phyloP scores from a whole-genome alignment of 2,329 filamentous ascomycete species.

The Didymella pinodella region DNA sequence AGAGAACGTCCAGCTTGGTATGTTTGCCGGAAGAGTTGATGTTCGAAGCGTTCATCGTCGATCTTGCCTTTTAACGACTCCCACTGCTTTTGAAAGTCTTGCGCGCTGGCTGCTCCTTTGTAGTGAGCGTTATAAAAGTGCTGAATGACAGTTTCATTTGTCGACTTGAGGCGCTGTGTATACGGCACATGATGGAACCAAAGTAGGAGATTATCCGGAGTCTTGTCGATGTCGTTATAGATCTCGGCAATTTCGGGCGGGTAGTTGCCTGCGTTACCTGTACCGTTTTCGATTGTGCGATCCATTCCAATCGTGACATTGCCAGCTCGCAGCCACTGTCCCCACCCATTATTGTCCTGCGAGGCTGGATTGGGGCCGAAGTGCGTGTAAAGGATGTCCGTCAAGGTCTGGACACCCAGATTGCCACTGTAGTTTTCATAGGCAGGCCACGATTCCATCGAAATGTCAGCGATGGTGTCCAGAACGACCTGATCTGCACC shows the following conservation, averaged over 20 bases:
- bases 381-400: conserved; percentile 72
- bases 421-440: conserved; percentile 77
- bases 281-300: conserved; percentile 72
- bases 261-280: conserved; percentile 71
- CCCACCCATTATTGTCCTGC: conserved; percentile 73
- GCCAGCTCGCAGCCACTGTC: conserved; percentile 76
- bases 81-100: conserved; percentile 66
- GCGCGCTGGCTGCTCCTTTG: conserved; percentile 65
- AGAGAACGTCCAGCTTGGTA: conserved; percentile 75
- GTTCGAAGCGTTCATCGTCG: conserved; percentile 66
- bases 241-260: conserved; percentile 64
- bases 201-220: conserved; percentile 71
- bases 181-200: conserved; percentile 81
- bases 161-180: conserved; percentile 66
- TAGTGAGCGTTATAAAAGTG: conserved; percentile 73
- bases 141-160: conserved; percentile 72
- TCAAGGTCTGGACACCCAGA: conserved; percentile 72
- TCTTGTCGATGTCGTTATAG: conserved; percentile 69
- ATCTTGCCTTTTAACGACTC: conserved; percentile 62
- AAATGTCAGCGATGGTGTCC: conserved; percentile 67
- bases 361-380: conserved; percentile 73
- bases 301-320: conserved; percentile 71
- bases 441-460: conserved; percentile 73
- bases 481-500: conserved; percentile 63
- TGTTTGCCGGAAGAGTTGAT: conserved; percentile 65